phyloP scores from a whole-genome alignment of 768 basidiomycete species.

The Melanogaster broomeanus region DNA sequence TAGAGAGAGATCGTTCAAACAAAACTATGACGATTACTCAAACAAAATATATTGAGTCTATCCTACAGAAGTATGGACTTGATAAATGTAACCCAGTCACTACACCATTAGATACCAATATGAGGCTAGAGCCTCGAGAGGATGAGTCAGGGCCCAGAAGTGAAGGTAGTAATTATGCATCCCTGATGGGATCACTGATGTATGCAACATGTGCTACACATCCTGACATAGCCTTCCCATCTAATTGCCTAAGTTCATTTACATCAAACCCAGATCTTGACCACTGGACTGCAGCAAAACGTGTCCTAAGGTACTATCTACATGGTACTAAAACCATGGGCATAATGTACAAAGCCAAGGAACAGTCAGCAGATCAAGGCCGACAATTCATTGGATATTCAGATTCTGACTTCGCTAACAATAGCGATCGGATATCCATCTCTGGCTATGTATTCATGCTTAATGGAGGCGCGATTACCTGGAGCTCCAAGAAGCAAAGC shows the following conservation, averaged over 20 bases:
- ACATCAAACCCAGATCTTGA: background rate
- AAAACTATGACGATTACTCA: background rate
- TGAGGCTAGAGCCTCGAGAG: background rate
- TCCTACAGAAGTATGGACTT: background rate
- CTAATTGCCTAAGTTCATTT: constrained; percentile 8
- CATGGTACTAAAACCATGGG: constrained; percentile 9
- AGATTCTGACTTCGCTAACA: constrained; percentile 30
- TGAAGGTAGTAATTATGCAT: background rate
- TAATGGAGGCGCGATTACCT: constrained; percentile 33
- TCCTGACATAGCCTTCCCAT: constrained; percentile 10
- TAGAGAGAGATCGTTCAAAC: background rate
- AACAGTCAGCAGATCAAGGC: too few relatives aligned
- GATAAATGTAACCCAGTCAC: background rate
- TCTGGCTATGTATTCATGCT: constrained; percentile 35
- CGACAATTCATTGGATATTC: constrained; percentile 17
- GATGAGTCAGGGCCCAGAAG: background rate
- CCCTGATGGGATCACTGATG: constrained; percentile 18
- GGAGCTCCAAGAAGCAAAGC: constrained; percentile 36
- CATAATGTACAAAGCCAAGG: too few relatives aligned
- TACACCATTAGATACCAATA: background rate
- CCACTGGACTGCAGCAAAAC: constrained; percentile 15
- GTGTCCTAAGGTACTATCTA: constrained; percentile 14
- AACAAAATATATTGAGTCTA: constrained; percentile 6
- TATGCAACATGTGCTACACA: constrained; percentile 17
- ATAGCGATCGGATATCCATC: constrained; percentile 21